Conservation (phyloP, 2,329 filamentous ascomycete genomes). For the Corynespora cassiicola region DNA sequence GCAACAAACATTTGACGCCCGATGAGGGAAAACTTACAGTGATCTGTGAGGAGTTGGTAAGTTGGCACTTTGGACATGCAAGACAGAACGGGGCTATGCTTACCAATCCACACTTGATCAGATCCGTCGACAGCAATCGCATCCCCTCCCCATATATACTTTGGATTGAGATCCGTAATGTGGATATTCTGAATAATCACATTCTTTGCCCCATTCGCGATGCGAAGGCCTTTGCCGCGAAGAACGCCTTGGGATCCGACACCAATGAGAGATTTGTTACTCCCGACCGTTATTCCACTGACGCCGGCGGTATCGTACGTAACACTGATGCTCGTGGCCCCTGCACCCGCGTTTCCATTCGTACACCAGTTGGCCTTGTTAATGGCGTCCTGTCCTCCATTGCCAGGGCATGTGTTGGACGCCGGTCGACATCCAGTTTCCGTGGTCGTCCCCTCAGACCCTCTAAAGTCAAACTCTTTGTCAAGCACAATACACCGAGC, state of each 20-base stretch:
- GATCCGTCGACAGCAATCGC: conserved; percentile 17
- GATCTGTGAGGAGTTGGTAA: too few species aligned
- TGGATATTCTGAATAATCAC: conserved; percentile 52
- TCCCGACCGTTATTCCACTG: conserved; percentile 56
- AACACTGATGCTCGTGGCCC: conserved; percentile 45
- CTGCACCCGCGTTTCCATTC: conserved; percentile 61
- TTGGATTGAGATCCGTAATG: conserved; percentile 46
- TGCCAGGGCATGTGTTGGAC: conserved; percentile 52
- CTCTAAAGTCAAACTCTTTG: conserved; percentile 39
- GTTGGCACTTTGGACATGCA: not conserved
- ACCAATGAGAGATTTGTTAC: conserved; percentile 63
- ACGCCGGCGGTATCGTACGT: conserved; percentile 57
- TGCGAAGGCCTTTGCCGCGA: conserved; percentile 60
- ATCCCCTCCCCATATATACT: conserved; percentile 25
- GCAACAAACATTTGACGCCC: conserved; percentile 65
- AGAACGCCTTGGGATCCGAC: conserved; percentile 58
- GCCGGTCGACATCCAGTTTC: conserved; percentile 61
- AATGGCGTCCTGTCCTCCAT: conserved; percentile 63
- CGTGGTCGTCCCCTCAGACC: too few species aligned
- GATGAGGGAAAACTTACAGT: conserved; percentile 56
- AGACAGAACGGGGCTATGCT: conserved; percentile 1
- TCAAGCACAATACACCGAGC: conserved; percentile 63
- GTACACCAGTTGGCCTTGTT: conserved; percentile 60
- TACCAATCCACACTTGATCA: conserved; percentile 22
- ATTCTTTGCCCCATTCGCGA: conserved; percentile 49